Evolutionary conservation across 2,329 filamentous ascomycete species (phyloP).

Genomic region (Stagonosporopsis chrysanthemi): DNA sequence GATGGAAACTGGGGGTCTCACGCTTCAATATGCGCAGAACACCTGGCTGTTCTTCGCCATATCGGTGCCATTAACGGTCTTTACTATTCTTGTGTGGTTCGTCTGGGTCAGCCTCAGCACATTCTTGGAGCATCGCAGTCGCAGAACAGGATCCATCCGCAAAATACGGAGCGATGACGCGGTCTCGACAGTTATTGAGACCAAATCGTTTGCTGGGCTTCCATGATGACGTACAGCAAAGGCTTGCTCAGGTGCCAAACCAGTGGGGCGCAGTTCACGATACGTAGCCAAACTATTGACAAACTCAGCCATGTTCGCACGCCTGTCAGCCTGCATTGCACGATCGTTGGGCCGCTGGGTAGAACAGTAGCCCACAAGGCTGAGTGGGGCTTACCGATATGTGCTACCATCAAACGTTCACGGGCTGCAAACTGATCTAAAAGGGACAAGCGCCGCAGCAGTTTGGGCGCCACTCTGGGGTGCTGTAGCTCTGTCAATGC

Average conservation of each 20-base stretch:
- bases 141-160: neutral
- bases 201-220: neutral
- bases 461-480: neutral
- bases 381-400: too few relatives aligned
- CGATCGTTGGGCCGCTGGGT: neutral
- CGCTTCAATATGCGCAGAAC: conserved; percentile 27
- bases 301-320: neutral
- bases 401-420: neutral
- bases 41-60: conserved; percentile 36
- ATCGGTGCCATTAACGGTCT: conserved; percentile 29
- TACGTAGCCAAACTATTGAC: neutral
- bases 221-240: neutral
- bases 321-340: neutral
- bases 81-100: conserved; percentile 33
- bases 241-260: neutral
- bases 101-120: conserved; percentile 18
- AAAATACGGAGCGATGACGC: neutral
- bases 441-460: neutral
- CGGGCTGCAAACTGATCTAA: neutral
- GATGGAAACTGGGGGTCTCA: conserved; percentile 4
- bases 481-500: neutral
- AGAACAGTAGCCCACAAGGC: neutral
- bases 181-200: neutral
- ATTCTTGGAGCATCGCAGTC: neutral
- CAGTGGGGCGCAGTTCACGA: neutral